Evolutionary conservation across 371 early-diverging fungal species (phyloP).

Genomic region (Rhizomucor miehei): DNA sequence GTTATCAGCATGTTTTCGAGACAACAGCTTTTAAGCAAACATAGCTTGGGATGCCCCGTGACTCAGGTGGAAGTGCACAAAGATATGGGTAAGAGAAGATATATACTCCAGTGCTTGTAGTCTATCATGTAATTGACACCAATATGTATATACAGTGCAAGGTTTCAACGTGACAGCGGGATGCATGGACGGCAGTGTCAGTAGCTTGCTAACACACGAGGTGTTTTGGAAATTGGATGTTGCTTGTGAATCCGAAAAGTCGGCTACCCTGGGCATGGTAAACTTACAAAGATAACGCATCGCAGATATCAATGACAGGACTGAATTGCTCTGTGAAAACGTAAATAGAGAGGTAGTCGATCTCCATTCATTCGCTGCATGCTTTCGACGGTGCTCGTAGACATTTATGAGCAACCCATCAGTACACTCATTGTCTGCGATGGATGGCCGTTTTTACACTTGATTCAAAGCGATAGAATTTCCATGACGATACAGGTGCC

Average conservation of each 20-base stretch:
- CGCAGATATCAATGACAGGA: background rate
- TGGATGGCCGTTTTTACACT: slow-evolving; percentile 42
- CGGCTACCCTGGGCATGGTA: slow-evolving; percentile 24
- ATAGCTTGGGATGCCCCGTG: slow-evolving; percentile 32
- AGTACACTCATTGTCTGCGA: slow-evolving; percentile 40
- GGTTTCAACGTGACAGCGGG: slow-evolving; percentile 49
- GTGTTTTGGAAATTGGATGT: slow-evolving; percentile 43
- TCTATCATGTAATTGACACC: background rate
- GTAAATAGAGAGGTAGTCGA: slow-evolving; percentile 25
- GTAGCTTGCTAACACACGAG: slow-evolving; percentile 44
- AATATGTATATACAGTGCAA: slow-evolving; percentile 14
- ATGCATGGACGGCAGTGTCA: slow-evolving; percentile 37
- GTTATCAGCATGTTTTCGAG: slow-evolving; percentile 42
- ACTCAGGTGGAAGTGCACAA: slow-evolving; percentile 35
- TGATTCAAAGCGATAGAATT: slow-evolving; percentile 32
- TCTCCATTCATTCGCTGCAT: slow-evolving; percentile 36
- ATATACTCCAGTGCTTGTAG: background rate
- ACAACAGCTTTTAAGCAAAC: slow-evolving; percentile 46
- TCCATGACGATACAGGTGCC: slow-evolving; percentile 27
- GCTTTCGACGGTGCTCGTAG: slow-evolving; percentile 30
- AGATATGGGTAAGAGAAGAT: slow-evolving; percentile 23
- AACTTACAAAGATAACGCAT: background rate
- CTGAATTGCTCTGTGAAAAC: background rate
- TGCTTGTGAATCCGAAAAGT: slow-evolving; percentile 34
- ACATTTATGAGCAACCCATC: slow-evolving; percentile 31